Conservation (phyloP, 306 rosid genomes). For the Vigna mungo region DNA sequence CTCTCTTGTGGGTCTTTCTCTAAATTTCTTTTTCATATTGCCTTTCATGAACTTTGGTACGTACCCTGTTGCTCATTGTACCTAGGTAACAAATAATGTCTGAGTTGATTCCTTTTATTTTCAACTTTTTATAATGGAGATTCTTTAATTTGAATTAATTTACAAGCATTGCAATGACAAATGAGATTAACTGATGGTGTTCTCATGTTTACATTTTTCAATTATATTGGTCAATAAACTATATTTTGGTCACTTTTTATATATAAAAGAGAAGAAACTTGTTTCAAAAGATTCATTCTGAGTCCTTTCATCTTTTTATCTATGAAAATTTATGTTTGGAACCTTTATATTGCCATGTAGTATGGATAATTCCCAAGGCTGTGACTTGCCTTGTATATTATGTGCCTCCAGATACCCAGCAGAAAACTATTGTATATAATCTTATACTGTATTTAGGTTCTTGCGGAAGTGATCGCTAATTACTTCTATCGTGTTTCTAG, state of each 20-base stretch:
- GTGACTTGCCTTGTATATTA: constrained; percentile 4
- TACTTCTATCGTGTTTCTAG: constrained; percentile 22
- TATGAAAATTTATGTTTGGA: neutral
- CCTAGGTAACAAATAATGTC: neutral
- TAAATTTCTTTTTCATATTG: constrained; percentile 83
- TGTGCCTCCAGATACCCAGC: neutral
- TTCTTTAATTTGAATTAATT: constrained; percentile 15
- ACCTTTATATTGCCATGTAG: constrained; percentile 15
- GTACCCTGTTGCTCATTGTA: constrained; percentile 38
- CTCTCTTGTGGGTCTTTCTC: constrained; percentile 82
- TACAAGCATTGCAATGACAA: constrained; percentile 20
- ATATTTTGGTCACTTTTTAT: constrained; percentile 2
- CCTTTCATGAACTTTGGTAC: constrained; percentile 81
- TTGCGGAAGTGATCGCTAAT: constrained; percentile 7
- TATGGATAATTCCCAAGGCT: neutral
- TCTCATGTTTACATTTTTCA: neutral
- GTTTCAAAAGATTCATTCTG: neutral
- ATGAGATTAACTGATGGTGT: constrained; percentile 8
- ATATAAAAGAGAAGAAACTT: constrained; percentile 1
- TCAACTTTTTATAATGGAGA: neutral
- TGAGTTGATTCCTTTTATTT: constrained; percentile 30
- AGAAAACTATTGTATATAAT: constrained; percentile 5
- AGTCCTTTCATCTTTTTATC: constrained; percentile 7
- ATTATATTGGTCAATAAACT: constrained; percentile 11
- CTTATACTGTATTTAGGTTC: constrained; percentile 24